These are phyloP conservation scores for Sanghuangporus weigelae DNA, from an alignment of 1,284 basidiomycete genomes.

Conservation along the genomic window DNA sequence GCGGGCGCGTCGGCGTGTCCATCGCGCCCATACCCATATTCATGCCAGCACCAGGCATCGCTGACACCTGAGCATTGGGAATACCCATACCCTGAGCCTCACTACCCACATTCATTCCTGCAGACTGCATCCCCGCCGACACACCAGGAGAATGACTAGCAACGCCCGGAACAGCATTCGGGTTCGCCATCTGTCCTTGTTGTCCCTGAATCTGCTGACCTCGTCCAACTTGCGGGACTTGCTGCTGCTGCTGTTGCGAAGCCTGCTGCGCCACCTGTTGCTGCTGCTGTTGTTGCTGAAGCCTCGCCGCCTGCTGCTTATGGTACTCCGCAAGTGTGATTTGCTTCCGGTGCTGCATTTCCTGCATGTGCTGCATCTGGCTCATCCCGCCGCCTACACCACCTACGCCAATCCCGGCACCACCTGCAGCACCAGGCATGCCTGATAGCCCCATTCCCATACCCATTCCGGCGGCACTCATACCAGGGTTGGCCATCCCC, in stretches of 20 bases:
- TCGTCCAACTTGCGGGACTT: neutral
- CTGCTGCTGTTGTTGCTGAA: conserved; percentile 15
- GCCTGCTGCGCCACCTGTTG: conserved; percentile 4
- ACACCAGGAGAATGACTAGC: neutral
- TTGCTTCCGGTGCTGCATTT: conserved; percentile 15
- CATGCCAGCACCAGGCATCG: neutral
- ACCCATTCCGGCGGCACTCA: neutral
- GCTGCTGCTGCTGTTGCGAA: conserved; percentile 20
- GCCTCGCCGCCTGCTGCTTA: conserved; percentile 10
- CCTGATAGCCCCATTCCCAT: conserved; percentile 16
- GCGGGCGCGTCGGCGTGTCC: conserved; percentile 5
- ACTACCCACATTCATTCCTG: neutral
- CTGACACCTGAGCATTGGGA: neutral
- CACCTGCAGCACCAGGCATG: conserved; percentile 14
- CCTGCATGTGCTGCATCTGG: conserved; percentile 17
- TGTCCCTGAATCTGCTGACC: conserved; percentile 13
- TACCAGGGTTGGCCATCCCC: neutral
- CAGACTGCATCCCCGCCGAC: neutral
- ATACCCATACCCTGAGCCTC: neutral
- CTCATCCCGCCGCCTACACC: conserved; percentile 14
- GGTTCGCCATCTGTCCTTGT: neutral
- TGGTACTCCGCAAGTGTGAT: conserved; percentile 8
- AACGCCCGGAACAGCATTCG: neutral
- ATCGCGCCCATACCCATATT: conserved; percentile 2
- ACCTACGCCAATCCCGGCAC: conserved; percentile 18